Conservation (phyloP, 2,329 filamentous ascomycete species). For the Pseudohalonectria lignicola region DNA sequence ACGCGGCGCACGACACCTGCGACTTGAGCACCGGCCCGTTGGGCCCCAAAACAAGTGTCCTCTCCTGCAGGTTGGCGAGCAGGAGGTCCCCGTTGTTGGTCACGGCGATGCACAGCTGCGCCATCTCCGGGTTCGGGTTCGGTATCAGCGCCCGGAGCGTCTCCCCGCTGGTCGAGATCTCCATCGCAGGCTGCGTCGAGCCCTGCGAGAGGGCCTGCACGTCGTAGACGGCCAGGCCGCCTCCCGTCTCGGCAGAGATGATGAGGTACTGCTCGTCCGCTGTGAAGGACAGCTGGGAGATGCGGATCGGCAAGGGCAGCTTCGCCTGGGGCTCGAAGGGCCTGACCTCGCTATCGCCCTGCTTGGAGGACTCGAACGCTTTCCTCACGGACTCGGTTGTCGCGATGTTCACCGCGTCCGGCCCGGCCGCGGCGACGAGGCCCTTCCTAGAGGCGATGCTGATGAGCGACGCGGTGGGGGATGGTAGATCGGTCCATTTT, state of each 20-base stretch:
- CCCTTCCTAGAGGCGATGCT: conserved; percentile 71
- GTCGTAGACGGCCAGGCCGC: conserved; percentile 76
- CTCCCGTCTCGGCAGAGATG: conserved; percentile 69
- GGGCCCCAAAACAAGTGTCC: conserved; percentile 41
- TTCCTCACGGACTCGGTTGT: conserved; percentile 69
- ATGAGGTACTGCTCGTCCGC: conserved; percentile 80
- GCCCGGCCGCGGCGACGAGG: conserved; percentile 78
- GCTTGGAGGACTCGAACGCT: conserved; percentile 52
- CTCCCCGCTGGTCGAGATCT: conserved; percentile 66
- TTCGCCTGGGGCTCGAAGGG: conserved; percentile 63
- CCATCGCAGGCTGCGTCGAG: conserved; percentile 56
- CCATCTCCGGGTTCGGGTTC: conserved; percentile 66
- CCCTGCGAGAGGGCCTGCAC: conserved; percentile 56
- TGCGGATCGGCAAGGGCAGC: conserved; percentile 60
- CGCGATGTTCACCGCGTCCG: conserved; percentile 65
- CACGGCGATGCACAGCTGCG: conserved; percentile 69
- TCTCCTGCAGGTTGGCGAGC: conserved; percentile 69
- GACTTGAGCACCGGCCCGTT: conserved; percentile 57
- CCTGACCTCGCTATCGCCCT: conserved; percentile 53
- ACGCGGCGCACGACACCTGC: conserved; percentile 73
- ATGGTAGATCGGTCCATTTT: conserved; percentile 67
- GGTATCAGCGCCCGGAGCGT: conserved; percentile 64
- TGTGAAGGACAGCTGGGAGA: conserved; percentile 85
- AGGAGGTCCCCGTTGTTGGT: conserved; percentile 71
- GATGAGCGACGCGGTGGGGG: conserved; percentile 70